Evolutionary conservation across 208 protist species (phyloP).

Genomic region (Borovskyia barvae): DNA sequence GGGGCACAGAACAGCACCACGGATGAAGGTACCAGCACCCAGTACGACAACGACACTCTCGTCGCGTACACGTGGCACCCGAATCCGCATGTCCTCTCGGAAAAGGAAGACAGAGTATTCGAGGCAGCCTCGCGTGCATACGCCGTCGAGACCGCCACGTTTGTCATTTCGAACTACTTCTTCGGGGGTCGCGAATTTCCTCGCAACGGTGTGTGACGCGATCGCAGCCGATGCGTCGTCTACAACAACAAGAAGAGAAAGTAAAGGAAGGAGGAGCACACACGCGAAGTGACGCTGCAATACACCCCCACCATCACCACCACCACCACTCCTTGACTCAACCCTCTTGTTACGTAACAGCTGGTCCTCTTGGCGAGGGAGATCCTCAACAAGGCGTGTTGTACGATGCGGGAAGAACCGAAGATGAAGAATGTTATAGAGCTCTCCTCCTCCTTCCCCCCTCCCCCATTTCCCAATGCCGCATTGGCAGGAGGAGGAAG

Average conservation of each 20-base stretch:
- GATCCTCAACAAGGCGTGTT: too few relatives aligned
- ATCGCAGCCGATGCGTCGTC: not conserved
- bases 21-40: not conserved
- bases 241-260: not conserved
- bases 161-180: conserved; percentile 67
- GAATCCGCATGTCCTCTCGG: conserved; percentile 33
- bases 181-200: conserved; percentile 37
- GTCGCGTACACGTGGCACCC: conserved; percentile 52
- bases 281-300: not conserved
- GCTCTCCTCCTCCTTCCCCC: too few relatives aligned
- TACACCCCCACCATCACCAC: too few relatives aligned
- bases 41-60: too few relatives aligned
- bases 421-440: too few relatives aligned
- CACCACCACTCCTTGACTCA: too few relatives aligned
- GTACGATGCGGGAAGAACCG: too few relatives aligned
- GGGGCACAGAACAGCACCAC: too few relatives aligned
- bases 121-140: conserved; percentile 47
- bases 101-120: conserved; percentile 39
- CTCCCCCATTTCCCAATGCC: too few relatives aligned
- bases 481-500: too few relatives aligned
- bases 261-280: not conserved
- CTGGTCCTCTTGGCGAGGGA: too few relatives aligned
- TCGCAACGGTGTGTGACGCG: not conserved
- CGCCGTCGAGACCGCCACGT: conserved; percentile 40
- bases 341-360: too few relatives aligned